Evolutionary conservation across 345 rosid genomes (phyloP), one percentile per base, ranked within the genome.

Genomic region (Murraya paniculata): DNA sequence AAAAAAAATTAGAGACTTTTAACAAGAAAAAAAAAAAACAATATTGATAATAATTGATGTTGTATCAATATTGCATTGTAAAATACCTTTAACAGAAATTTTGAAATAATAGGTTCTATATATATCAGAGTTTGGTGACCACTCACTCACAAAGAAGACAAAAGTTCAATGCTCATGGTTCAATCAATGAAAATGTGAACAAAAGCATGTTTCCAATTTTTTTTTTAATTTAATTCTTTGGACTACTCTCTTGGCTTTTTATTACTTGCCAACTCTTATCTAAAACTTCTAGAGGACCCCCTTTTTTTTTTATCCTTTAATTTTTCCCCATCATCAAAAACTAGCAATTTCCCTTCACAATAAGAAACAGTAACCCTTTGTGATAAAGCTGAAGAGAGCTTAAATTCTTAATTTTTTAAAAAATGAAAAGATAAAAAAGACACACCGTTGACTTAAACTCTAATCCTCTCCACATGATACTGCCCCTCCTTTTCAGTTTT

Each of bases 401-500:
- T 19, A 4, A 18, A 19, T 5, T 53, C 57, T 53, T 53, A 53
- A 16, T 53, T 22, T 53, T 22, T 18, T 35, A 0, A 5, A 33
- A 31, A 68, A 36, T n/a, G 9, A 55, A 18, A 28, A 50, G 53
- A 5, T 57, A 35, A 71, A 74, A 77, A 75, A 68, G 55, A 59
- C 30, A 22, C 22, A 50, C 58, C 82, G 80, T 80, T 84, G 89
- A 86, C 87, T 80, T 79, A 0, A 6, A 36, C 45, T 53, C 79
- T 58, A 77, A 83, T 67, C 72, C 82, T 75, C 81, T 28, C n/a
- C 38, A 9, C 45, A 28, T 56, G 19, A 36, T 74, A 31, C 70
- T 61, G 68, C 33, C 48, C 45, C 68, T 25, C 25, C n/a, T 59
- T 57, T 57, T 45, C 50, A 13, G 14, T 59, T 57, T 57, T 45